Evolutionary conservation across 2,329 filamentous ascomycete genomes (phyloP).

Genomic region (Blastomyces gilchristii): DNA sequence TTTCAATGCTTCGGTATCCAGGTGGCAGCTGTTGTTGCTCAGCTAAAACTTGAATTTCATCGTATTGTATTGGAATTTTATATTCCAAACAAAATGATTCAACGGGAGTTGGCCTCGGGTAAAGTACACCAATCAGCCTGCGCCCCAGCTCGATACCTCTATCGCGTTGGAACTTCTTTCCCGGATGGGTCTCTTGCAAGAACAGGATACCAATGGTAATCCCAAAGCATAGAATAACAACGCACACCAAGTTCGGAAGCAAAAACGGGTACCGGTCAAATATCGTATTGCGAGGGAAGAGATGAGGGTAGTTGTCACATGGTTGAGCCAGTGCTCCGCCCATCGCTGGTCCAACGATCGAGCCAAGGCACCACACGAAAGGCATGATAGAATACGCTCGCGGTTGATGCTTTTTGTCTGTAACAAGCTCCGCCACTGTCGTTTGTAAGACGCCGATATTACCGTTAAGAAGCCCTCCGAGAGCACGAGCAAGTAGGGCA

Average conservation of each 20-base stretch:
- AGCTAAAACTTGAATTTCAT: conserved; percentile 35
- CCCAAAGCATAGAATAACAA: conserved; percentile 63
- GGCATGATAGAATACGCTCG: conserved; percentile 97
- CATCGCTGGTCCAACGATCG: conserved; percentile 83
- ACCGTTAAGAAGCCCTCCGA: conserved; percentile 87
- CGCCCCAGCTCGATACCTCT: conserved; percentile 65
- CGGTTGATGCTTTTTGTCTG: conserved; percentile 84
- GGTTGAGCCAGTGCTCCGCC: conserved; percentile 84
- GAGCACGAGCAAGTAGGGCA: conserved; percentile 74
- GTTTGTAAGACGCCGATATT: conserved; percentile 95
- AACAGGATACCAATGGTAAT: conserved; percentile 73
- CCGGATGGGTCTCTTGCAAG: conserved; percentile 84
- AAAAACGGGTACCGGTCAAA: conserved; percentile 86
- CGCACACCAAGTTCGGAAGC: conserved; percentile 83
- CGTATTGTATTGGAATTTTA: conserved; percentile 34
- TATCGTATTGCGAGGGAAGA: conserved; percentile 63
- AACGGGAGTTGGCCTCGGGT: background rate
- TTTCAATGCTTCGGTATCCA: conserved; percentile 53
- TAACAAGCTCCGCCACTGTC: conserved; percentile 87
- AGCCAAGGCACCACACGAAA: conserved; percentile 95
- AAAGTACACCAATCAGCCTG: conserved; percentile 45
- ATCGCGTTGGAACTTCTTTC: conserved; percentile 67
- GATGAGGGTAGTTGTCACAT: conserved; percentile 64
- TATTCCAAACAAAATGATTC: conserved; percentile 53
- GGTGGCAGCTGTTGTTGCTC: conserved; percentile 53